Base-by-base conservation (phyloP, 2,329 filamentous ascomycete genomes). In the Verticillium dahliae region DNA sequence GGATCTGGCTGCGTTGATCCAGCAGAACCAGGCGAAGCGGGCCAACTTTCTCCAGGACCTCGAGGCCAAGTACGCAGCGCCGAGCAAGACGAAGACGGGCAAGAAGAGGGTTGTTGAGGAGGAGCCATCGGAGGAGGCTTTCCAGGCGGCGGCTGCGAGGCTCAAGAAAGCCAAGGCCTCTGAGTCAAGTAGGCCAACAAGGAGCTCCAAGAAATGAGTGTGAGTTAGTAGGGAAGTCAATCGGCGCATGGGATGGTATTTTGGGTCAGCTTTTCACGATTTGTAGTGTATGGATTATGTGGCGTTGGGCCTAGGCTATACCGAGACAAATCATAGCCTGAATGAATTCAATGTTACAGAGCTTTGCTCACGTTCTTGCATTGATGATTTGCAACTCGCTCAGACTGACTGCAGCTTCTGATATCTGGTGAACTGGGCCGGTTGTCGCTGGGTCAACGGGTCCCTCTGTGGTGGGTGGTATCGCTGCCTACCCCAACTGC, bases 1-100 rank as follows among this genome's bases (percentile, higher is more conserved):
- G 37, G 78, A 74, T 22, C 78, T 96, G 45, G 86, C 87, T n/a
- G 90, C 90, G 1, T 73, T 96, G 69, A 96, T 96, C 64, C 83
- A 85, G 71, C 81, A 84, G 69, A 85, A 89, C 56, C 90, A 95
- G 72, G 81, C 88, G 67, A 81, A 82, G 52, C 80, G 90, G 38
- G 80, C 76, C 34, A 79, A 78, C 41, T 92, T 96, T 71, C 77
- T 96, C 31, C 90, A 90, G 64, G 79, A 84, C 58, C 75, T 97
- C 58, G 91, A 91, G 62, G 90, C 87, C 57, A 96, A 94, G 76
- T 96, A 96, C 72, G 77, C 80, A 34, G 76, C 79, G 7, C 71
- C 71, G 14, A 68, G 70, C 59, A 78, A 80, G 63, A 66, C 71
- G 0, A 81, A 80, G 74, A 86, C 82, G 69, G 80, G 78, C 11